Base-by-base conservation (phyloP, 331 rosid species). In the Prunus yedoensis region DNA sequence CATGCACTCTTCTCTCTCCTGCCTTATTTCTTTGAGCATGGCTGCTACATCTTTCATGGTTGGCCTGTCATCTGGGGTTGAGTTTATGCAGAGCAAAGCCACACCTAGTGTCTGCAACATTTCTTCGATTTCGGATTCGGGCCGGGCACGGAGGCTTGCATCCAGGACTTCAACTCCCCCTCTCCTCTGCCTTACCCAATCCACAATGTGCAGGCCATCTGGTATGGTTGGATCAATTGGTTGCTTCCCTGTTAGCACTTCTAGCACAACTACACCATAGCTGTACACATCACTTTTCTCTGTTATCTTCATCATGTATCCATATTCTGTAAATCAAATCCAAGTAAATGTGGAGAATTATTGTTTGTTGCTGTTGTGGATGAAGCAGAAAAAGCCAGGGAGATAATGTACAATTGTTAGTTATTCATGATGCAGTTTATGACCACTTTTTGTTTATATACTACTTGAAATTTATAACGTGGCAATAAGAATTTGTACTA, bases 241-340 rank as follows among this genome's bases (percentile, higher is more conserved):
- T 66, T 83, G 95, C 68, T 91, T 94, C 13, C 98, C 97, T 11
- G 94, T 94, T 57, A 94, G 83, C 21, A 91, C 87, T 82, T 94
- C 98, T 46, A 91, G 32, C 25, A 86, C 89, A 10, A 94, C 98
- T 6, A 91, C 90, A 3, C 98, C 97, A 16, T 84, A 94, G 80
- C 97, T 94, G 58, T 93, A 93, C 8, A 93, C 97, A 56, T 93
- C 98, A 21, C 98, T 93, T 87, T 89, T 93, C 78, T 89, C 96
- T 15, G 97, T 91, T 79, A 93, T 91, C 85, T 90, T 93, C 86
- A 89, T 80, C 91, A 88, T 89, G 53, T 90, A 91, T 0, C 98
- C 98, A 9, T 90, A 93, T 50, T 93, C 96, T 90, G 64, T 70
- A 76, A 14, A 49, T 58, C 32, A 64, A 52, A 35, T 5, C 4